Conservation (phyloP, 2,329 filamentous ascomycete genomes). For the Verticillium zaregamsianum region DNA sequence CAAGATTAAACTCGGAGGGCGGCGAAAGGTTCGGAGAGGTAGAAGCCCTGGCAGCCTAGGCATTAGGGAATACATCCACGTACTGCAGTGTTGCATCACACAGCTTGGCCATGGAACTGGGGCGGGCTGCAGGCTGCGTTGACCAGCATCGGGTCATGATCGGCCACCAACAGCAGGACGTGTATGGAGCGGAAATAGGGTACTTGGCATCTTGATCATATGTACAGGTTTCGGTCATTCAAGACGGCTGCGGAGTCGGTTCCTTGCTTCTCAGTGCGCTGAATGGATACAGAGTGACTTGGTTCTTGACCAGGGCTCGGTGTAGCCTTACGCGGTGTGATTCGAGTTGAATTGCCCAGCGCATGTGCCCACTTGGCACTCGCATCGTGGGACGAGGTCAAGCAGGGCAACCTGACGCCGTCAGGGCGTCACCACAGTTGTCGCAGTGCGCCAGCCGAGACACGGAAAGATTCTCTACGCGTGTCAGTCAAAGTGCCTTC, state of each 20-base stretch:
- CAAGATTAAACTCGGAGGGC: neutral
- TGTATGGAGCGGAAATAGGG: neutral
- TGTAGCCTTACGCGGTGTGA: neutral
- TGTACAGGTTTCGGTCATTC: neutral
- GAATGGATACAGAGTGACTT: neutral
- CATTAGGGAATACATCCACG: neutral
- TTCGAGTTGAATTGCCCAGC: neutral
- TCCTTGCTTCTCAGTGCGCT: too few relatives aligned
- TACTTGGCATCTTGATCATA: neutral
- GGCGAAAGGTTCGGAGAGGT: neutral
- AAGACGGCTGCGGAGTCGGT: neutral
- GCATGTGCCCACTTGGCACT: neutral
- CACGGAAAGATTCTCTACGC: too few relatives aligned
- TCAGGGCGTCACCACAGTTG: too few relatives aligned
- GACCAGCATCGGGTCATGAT: neutral
- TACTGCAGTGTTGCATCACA: neutral
- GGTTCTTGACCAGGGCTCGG: too few relatives aligned
- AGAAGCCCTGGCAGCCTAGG: neutral
- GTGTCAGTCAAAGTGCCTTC: too few relatives aligned
- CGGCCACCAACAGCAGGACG: neutral
- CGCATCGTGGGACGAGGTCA: neutral
- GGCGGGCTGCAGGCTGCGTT: neutral
- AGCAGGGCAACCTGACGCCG: neutral
- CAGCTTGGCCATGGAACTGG: neutral
- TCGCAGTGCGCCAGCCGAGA: too few relatives aligned